Percentiles rank a stretch among this genome's conserved stretches.
Evolutionary conservation across 805 yeast genomes (phyloP).

Genomic region (Lipomyces yamadae): DNA sequence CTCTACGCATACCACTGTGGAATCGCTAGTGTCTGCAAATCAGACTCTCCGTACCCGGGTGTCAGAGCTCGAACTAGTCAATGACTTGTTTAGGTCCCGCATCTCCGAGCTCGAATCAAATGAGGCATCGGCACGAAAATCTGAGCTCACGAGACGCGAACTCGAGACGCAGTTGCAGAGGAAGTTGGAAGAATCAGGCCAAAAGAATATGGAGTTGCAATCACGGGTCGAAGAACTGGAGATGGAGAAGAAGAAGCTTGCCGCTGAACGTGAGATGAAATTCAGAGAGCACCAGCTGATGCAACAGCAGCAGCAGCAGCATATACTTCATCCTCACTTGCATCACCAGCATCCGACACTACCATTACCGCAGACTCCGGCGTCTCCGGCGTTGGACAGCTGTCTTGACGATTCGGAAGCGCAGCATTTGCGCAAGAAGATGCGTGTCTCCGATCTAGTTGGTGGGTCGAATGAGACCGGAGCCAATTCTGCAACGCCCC

Average conservation of each 20-base stretch:
- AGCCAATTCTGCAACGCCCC: conserved; percentile 4
- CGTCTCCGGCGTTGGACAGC: conserved; percentile 32
- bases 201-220: conserved; percentile 32
- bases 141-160: conserved; percentile 43
- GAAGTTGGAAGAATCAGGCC: conserved; percentile 35
- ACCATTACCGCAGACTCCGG: conserved; percentile 31
- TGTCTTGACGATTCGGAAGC: conserved; percentile 10
- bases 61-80: conserved; percentile 86
- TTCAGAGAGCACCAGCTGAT: conserved; percentile 12
- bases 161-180: conserved; percentile 55
- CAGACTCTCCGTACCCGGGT: conserved; percentile 71
- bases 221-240: conserved; percentile 32
- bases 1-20: conserved; percentile 24
- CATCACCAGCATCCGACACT: conserved; percentile 18
- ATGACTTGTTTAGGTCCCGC: conserved; percentile 82
- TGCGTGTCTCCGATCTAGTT: conserved; percentile 31
- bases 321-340: conserved; percentile 9
- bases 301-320: conserved; percentile 26
- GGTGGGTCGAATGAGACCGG: conserved; percentile 14
- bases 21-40: conserved; percentile 41
- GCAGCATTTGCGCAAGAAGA: conserved; percentile 31
- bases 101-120: conserved; percentile 74
- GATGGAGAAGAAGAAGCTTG: conserved; percentile 18
- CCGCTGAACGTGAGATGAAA: background rate
- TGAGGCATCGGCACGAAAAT: conserved; percentile 46